Conservation (phyloP, 805 yeast species). For the Suhomyces faveliae region DNA sequence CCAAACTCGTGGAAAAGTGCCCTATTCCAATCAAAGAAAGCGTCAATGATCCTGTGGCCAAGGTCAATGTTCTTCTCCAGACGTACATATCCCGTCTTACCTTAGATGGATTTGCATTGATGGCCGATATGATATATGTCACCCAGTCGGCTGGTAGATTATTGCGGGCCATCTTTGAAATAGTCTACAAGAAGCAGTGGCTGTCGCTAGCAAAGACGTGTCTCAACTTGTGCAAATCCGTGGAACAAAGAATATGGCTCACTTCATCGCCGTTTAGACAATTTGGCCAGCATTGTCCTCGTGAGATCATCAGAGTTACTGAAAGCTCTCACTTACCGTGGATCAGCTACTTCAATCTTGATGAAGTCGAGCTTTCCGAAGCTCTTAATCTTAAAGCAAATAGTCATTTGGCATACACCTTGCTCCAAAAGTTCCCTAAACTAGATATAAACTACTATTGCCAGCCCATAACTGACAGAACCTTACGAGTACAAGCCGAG, state of each 20-base stretch:
- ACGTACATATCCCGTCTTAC: slow-evolving; percentile 76
- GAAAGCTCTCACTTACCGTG: slow-evolving; percentile 86
- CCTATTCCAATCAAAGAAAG: slow-evolving; percentile 86
- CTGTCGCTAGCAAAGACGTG: slow-evolving; percentile 56
- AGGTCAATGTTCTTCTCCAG: slow-evolving; percentile 77
- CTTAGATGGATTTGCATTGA: slow-evolving; percentile 84
- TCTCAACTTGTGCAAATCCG: slow-evolving; percentile 72
- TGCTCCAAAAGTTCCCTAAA: slow-evolving; percentile 72
- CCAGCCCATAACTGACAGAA: slow-evolving; percentile 75
- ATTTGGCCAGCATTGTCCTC: slow-evolving; percentile 63
- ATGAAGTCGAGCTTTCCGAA: slow-evolving; percentile 76
- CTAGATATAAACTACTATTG: slow-evolving; percentile 55
- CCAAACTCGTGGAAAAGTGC: slow-evolving; percentile 63
- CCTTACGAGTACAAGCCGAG: slow-evolving; percentile 65
- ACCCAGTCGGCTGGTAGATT: slow-evolving; percentile 92
- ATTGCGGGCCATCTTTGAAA: slow-evolving; percentile 80
- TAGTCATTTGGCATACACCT: slow-evolving; percentile 58
- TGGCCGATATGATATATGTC: slow-evolving; percentile 90
- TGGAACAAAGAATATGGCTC: slow-evolving; percentile 80
- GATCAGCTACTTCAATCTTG: slow-evolving; percentile 67
- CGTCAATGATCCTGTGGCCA: slow-evolving; percentile 68
- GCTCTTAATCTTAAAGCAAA: slow-evolving; percentile 70
- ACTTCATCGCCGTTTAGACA: slow-evolving; percentile 86
- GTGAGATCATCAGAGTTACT: slow-evolving; percentile 64
- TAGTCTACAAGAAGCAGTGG: slow-evolving; percentile 71